Evolutionary conservation across 176 grass and related monocot genomes (phyloP).

Genomic region (Cenchrus purpureus): DNA sequence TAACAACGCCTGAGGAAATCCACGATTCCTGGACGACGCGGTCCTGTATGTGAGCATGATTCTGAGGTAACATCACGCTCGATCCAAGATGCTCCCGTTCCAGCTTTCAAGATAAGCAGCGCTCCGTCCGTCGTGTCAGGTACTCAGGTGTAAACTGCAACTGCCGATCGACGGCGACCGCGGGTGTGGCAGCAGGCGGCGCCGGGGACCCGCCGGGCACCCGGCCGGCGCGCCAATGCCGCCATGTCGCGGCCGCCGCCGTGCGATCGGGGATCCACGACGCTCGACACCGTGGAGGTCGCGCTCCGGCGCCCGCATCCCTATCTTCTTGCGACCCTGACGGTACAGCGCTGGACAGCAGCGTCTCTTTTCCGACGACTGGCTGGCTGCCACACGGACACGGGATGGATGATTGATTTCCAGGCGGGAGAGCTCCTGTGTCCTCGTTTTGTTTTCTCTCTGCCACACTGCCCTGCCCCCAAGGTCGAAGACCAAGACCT

Average conservation of each 20-base stretch:
- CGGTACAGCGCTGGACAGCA: neutral
- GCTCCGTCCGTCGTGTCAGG: neutral
- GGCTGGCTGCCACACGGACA: neutral
- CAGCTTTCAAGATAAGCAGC: neutral
- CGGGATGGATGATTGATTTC: neutral
- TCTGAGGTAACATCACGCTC: neutral
- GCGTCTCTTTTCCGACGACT: neutral
- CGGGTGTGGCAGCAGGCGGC: neutral
- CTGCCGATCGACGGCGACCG: neutral
- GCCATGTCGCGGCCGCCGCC: slow-evolving; percentile 1
- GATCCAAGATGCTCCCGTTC: neutral
- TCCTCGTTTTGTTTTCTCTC: neutral
- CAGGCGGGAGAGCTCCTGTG: neutral
- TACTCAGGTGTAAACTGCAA: neutral
- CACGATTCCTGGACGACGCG: neutral
- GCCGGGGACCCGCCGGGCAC: neutral
- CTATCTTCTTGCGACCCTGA: neutral
- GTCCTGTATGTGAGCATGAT: neutral
- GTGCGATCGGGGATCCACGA: neutral
- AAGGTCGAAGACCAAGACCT: neutral
- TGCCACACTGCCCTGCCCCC: neutral
- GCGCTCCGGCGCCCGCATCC: neutral
- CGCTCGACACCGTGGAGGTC: neutral
- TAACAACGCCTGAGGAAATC: neutral
- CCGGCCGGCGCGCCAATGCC: neutral